These are phyloP conservation scores for Dioscorea zingiberensis DNA, from an alignment of 106 monocot species.

Conservation along the genomic window DNA sequence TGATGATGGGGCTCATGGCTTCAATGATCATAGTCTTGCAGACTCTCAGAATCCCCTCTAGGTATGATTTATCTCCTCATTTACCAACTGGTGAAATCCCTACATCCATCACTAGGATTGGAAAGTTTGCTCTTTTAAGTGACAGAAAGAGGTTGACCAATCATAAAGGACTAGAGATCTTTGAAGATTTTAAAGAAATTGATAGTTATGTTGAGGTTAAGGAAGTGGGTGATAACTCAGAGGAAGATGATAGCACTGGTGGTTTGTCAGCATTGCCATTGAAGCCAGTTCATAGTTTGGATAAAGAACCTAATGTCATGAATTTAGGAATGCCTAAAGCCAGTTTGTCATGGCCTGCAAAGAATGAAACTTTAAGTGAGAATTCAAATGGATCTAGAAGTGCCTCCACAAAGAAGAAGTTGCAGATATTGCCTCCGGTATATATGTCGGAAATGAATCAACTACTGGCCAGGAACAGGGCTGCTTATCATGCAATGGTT, in stretches of 20 bases:
- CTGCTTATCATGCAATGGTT: slow-evolving; percentile 37
- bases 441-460: slow-evolving; percentile 29
- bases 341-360: no score
- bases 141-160: slow-evolving; percentile 13
- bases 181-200: not conserved
- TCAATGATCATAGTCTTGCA: slow-evolving; percentile 27
- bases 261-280: not conserved
- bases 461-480: slow-evolving; percentile 21
- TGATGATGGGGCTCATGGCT: slow-evolving; percentile 29
- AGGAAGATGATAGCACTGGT: no score
- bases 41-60: slow-evolving; percentile 27
- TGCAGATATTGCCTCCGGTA: slow-evolving; percentile 15
- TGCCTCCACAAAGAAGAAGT: slow-evolving; percentile 10
- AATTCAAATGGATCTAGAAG: not conserved
- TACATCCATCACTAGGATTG: slow-evolving; percentile 10
- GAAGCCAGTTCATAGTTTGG: not conserved
- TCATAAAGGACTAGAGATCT: not conserved
- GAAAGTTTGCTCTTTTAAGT: slow-evolving; percentile 23
- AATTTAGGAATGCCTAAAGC: not conserved
- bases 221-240: not conserved
- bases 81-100: slow-evolving; percentile 3
- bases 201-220: not conserved
- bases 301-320: no score
- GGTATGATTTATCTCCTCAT: slow-evolving; percentile 10
- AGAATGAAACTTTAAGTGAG: no score